phyloP scores from a whole-genome alignment of 257 asterid species.

The Linderniella brevidens region DNA sequence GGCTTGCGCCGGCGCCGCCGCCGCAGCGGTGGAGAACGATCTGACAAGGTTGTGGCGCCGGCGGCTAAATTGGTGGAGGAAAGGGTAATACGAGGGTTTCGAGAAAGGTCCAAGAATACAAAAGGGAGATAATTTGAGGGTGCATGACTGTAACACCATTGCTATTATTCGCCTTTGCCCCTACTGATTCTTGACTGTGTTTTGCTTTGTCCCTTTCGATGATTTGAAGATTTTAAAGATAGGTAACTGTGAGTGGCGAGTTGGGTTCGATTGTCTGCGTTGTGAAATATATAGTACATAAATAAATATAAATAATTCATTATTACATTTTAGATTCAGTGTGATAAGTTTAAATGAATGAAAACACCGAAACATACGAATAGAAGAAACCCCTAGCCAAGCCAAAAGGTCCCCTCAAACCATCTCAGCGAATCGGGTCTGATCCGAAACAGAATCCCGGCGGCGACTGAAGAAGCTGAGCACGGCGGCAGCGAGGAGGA shows the following conservation, averaged over 20 bases:
- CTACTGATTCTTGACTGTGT: background rate
- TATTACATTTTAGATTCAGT: no score
- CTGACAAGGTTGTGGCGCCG: conserved; percentile 21
- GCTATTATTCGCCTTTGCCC: conserved; percentile 2
- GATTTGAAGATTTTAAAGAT: no score
- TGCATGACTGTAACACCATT: conserved; percentile 35
- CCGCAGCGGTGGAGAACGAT: conserved; percentile 38
- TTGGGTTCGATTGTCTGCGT: no score
- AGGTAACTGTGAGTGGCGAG: no score
- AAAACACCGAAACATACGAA: no score
- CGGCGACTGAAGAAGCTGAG: conserved; percentile 16
- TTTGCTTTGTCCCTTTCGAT: no score
- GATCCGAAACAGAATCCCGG: conserved; percentile 6
- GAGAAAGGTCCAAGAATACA: conserved; percentile 20
- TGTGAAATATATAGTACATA: no score
- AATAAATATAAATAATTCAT: no score
- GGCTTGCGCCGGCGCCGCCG: conserved; percentile 17
- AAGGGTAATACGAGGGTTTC: conserved; percentile 12
- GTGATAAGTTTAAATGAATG: no score
- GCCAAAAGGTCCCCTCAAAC: background rate
- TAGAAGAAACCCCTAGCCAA: no score
- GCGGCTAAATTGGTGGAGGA: conserved; percentile 10
- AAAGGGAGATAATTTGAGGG: conserved; percentile 20
- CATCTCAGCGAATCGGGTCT: background rate
- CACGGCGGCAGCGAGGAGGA: conserved; percentile 30